phyloP scores from a whole-genome alignment of 140 eudicot species.

The Bidens hawaiensis region DNA sequence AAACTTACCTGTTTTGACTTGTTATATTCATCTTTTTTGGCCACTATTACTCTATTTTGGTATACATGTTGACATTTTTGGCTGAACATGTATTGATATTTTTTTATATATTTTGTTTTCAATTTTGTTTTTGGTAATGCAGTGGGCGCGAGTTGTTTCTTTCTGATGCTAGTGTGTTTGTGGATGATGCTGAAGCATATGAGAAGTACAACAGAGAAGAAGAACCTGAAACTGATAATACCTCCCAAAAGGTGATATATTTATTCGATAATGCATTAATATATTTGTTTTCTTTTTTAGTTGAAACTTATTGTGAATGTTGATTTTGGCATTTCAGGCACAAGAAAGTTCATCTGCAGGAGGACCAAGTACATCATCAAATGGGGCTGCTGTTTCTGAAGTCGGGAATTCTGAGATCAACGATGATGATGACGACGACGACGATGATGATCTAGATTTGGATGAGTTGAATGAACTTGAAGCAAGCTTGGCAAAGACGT shows the following conservation, averaged over 20 bases:
- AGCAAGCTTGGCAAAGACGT: conserved; percentile 79
- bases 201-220: conserved; percentile 76
- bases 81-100: conserved; percentile 1
- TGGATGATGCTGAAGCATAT: conserved; percentile 91
- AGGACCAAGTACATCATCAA: conserved; percentile 52
- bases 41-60: neutral
- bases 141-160: conserved; percentile 97
- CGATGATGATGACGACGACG: conserved; percentile 56
- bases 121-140: neutral
- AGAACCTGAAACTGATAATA: conserved; percentile 50
- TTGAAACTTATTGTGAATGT: neutral
- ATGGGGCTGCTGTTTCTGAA: conserved; percentile 30
- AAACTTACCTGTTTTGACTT: neutral
- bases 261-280: neutral
- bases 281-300: neutral
- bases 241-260: conserved; percentile 44
- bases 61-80: neutral
- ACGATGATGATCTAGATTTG: conserved; percentile 78
- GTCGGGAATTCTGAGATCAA: conserved; percentile 34
- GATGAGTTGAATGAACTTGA: conserved; percentile 92
- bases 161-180: conserved; percentile 83
- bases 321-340: conserved; percentile 37
- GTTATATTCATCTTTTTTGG: neutral
- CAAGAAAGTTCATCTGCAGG: conserved; percentile 35
- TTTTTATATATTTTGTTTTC: neutral